Base-by-base conservation (phyloP, 2,329 filamentous ascomycete genomes). In the Pseudogymnoascus sp. region DNA sequence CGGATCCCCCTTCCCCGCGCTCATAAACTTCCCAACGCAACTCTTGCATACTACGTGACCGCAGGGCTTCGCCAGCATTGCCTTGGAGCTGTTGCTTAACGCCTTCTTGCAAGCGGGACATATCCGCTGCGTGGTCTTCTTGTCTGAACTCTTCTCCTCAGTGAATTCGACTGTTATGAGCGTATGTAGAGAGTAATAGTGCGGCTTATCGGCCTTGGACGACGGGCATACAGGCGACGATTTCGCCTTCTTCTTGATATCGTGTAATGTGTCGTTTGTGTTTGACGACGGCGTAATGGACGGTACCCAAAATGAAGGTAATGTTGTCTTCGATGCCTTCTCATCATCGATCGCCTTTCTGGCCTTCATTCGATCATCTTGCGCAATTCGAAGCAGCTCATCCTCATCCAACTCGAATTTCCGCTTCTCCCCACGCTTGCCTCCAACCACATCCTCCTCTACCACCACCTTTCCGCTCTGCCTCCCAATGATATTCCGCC, bases 231-330 rank as follows among this genome's bases (percentile, higher is more conserved):
- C 78, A 0, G 92, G 90, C 4, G 80, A 78, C 25, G 82, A 76
- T 70, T 94, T 95, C 58, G 76, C 71, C 60, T 84, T 81, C 70
- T 85, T 86, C n/a, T 75, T 75, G 38, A 82, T 75, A 6, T 81
- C 75, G 69, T 85, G 78, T 59, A 86, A 77, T 59, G 80, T 77
- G 57, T 79, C 76, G 54, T 82, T 82, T 37, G 80, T 82, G 62
- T 86, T 84, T 50, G 83, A 83, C 0, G 80, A 79, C 0, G 91
- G 91, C 0, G 89, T 95, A 62, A 93, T 82, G 0, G 88, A 90
- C 0, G 92, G 93, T 1, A 93, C 88, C 94, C 93, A 97, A 76
- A 97, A 97, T 0, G 91, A 95, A 0, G 91, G 90, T 0, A 96
- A 76, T 14, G 82, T 81, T 1, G 84, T 82, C 73, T 88, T 89